phyloP scores from a whole-genome alignment of 1,284 basidiomycete genomes.

The Mrakiaceae sp. region DNA sequence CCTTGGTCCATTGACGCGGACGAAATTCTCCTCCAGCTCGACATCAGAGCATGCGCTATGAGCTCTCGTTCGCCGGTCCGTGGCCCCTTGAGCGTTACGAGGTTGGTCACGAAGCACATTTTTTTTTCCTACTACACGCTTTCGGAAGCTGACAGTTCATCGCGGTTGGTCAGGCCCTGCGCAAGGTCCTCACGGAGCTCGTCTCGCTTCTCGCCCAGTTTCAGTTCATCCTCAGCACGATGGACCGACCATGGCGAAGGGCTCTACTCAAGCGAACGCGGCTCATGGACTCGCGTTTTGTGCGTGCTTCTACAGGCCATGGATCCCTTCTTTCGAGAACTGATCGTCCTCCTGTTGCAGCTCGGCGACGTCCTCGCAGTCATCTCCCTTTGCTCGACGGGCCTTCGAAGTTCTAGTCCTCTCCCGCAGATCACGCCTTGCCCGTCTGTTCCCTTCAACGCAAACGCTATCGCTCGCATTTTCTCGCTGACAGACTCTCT shows the following conservation, averaged over 20 bases:
- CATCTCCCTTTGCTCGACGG: slow-evolving; percentile 9
- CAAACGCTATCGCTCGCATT: neutral
- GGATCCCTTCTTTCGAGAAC: neutral
- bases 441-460: neutral
- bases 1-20: neutral
- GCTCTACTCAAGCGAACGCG: slow-evolving; percentile 16
- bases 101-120: no score
- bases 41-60: slow-evolving; percentile 4
- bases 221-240: slow-evolving; percentile 8
- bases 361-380: slow-evolving; percentile 17
- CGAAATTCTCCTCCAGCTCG: neutral
- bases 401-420: slow-evolving; percentile 3
- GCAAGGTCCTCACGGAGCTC: slow-evolving; percentile 6
- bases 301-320: neutral
- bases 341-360: neutral
- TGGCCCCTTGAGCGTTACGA: slow-evolving; percentile 14
- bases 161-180: neutral
- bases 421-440: slow-evolving; percentile 17
- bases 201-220: slow-evolving; percentile 5
- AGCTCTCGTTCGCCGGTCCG: slow-evolving; percentile 6
- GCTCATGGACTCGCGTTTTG: slow-evolving; percentile 10
- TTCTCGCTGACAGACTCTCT: neutral
- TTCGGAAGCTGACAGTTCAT: no score
- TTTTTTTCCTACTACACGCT: no score
- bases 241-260: slow-evolving; percentile 8